phyloP scores from a whole-genome alignment of 2,329 filamentous ascomycete genomes.

The Penicillium occitanis region DNA sequence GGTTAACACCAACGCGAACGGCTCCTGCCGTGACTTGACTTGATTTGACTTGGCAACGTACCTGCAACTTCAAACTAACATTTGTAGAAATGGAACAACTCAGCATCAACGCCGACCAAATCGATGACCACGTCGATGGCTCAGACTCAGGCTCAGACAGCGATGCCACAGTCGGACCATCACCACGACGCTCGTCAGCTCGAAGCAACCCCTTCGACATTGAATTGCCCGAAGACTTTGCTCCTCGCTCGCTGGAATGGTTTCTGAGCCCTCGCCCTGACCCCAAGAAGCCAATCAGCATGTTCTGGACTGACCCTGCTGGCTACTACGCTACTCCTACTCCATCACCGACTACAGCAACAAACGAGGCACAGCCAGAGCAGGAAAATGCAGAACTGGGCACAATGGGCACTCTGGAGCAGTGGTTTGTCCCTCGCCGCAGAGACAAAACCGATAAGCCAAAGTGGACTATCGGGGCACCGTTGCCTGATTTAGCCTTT shows the following conservation, averaged over 20 bases:
- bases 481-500: slow-evolving; percentile 7
- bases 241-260: slow-evolving; percentile 14
- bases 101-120: background rate
- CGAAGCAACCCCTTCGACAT: slow-evolving; percentile 16
- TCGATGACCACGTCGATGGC: background rate
- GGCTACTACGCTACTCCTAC: slow-evolving; percentile 11
- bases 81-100: slow-evolving; percentile 5
- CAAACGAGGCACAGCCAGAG: background rate
- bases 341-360: background rate
- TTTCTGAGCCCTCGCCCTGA: slow-evolving; percentile 16
- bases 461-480: slow-evolving; percentile 17
- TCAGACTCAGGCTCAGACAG: background rate
- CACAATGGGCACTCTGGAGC: slow-evolving; percentile 13
- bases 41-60: too few relatives aligned
- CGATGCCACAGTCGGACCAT: background rate
- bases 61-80: background rate
- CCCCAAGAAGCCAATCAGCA: slow-evolving; percentile 11
- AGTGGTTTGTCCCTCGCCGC: slow-evolving; percentile 7
- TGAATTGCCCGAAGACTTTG: slow-evolving; percentile 12
- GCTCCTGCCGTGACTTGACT: background rate
- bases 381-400: background rate
- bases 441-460: background rate
- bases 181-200: slow-evolving; percentile 1
- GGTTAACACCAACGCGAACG: background rate
- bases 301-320: slow-evolving; percentile 15